These are phyloP conservation scores for Leishmania braziliensis DNA, from an alignment of 208 protist species.

Conservation along the genomic window DNA sequence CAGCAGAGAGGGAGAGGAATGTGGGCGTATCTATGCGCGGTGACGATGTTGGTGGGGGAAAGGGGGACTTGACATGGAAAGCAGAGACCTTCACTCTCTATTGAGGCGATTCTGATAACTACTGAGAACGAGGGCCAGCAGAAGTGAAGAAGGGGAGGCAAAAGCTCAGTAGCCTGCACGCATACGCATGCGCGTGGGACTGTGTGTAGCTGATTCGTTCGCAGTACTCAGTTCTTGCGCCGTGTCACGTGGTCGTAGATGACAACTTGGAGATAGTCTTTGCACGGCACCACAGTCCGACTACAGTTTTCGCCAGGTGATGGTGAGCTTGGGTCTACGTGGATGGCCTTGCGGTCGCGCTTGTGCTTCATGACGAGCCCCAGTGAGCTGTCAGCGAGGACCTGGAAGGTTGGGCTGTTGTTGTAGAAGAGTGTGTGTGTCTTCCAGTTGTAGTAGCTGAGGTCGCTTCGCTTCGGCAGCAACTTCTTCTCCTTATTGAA, in stretches of 20 bases:
- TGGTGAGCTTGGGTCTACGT: conserved; percentile 94
- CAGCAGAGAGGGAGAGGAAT: background rate
- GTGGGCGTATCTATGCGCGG: background rate
- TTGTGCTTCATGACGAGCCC: conserved; percentile 98
- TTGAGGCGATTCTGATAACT: background rate
- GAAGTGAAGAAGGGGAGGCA: background rate
- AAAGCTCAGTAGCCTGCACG: background rate
- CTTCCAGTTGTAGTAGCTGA: conserved; percentile 99
- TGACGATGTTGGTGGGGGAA: background rate
- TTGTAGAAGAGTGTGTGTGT: conserved; percentile 96
- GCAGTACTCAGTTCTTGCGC: conserved; percentile 79
- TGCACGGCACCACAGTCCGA: conserved; percentile 90
- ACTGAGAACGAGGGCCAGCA: background rate
- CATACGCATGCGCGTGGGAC: background rate
- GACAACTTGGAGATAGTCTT: conserved; percentile 96
- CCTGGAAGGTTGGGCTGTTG: conserved; percentile 96
- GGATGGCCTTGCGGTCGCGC: conserved; percentile 97
- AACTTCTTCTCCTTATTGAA: conserved; percentile 90
- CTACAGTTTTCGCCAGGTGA: conserved; percentile 94
- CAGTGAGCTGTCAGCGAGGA: conserved; percentile 95
- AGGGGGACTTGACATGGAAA: conserved; percentile 1
- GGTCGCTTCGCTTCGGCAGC: conserved; percentile 95
- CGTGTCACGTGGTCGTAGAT: conserved; percentile 93
- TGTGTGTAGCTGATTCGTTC: background rate
- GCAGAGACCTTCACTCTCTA: background rate